A percentile compares a stretch with the other conserved stretches of the same genome.
Conservation (phyloP, 2,329 filamentous ascomycete genomes). For the Chaetomium sp. region DNA sequence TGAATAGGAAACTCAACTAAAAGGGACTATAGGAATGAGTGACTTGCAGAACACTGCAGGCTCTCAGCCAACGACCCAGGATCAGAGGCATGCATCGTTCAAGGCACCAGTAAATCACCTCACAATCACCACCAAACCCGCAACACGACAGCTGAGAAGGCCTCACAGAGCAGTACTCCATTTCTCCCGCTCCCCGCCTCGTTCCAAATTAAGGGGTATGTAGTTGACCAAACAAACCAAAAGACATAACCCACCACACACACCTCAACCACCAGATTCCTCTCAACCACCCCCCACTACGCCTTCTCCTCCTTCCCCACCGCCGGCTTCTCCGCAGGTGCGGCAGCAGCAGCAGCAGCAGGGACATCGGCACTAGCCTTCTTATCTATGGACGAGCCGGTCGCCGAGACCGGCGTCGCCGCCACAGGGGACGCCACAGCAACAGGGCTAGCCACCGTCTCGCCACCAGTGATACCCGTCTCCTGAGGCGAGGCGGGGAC, state of each 20-base stretch:
- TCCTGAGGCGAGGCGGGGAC: constrained; percentile 48
- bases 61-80: too few species aligned
- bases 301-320: constrained; percentile 1
- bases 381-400: constrained; percentile 6
- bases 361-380: constrained; percentile 5
- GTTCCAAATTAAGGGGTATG: neutral
- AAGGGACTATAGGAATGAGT: too few species aligned
- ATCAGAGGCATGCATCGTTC: too few species aligned
- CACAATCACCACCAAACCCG: neutral
- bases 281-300: neutral
- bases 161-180: neutral
- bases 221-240: neutral
- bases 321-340: neutral
- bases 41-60: too few species aligned
- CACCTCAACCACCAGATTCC: neutral
- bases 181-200: neutral
- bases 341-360: neutral
- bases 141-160: neutral
- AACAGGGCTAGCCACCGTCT: constrained; percentile 27
- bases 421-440: neutral
- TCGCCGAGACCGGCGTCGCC: neutral
- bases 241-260: neutral
- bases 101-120: too few species aligned
- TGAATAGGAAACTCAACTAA: too few species aligned
- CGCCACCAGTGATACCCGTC: constrained; percentile 26